Evolutionary conservation across 768 basidiomycete species (phyloP).

Genomic region (Xerocomellus intermedius): DNA sequence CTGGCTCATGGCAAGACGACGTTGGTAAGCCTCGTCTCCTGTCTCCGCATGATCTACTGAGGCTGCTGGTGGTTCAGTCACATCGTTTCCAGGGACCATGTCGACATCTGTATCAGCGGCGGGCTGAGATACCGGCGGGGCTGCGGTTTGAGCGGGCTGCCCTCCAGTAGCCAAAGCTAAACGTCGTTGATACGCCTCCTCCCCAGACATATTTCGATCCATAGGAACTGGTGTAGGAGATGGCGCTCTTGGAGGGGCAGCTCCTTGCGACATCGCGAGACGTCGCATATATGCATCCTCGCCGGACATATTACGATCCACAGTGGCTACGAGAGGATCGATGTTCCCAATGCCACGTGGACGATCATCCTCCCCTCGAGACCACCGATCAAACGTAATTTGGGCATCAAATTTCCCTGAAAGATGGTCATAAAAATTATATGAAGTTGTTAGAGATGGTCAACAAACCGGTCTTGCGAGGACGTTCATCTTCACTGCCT

Average conservation of each 20-base stretch:
- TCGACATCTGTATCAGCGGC: constrained; percentile 22
- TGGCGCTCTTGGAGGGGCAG: constrained; percentile 16
- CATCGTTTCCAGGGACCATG: constrained; percentile 1
- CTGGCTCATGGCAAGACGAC: constrained; percentile 57
- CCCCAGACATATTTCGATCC: constrained; percentile 58
- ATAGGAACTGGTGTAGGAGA: constrained; percentile 38
- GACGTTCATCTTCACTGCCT: constrained; percentile 63
- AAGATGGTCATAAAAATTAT: constrained; percentile 27
- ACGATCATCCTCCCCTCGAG: constrained; percentile 49
- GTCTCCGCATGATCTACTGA: constrained; percentile 36
- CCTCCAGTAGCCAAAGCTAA: constrained; percentile 59
- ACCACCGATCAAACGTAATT: constrained; percentile 52
- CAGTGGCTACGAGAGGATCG: constrained; percentile 33
- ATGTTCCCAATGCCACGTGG: constrained; percentile 25
- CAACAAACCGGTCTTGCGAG: constrained; percentile 62
- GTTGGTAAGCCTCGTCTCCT: constrained; percentile 69
- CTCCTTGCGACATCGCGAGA: constrained; percentile 60
- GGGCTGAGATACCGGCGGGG: constrained; percentile 25
- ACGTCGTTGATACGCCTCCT: constrained; percentile 76
- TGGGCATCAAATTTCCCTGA: constrained; percentile 36
- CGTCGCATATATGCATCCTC: constrained; percentile 82
- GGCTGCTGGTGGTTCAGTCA: not conserved
- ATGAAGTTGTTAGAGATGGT: not conserved
- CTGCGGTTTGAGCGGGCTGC: constrained; percentile 15
- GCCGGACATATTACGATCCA: constrained; percentile 57